Conservation (phyloP, 257 asterid species). For the Apocynum venetum region DNA sequence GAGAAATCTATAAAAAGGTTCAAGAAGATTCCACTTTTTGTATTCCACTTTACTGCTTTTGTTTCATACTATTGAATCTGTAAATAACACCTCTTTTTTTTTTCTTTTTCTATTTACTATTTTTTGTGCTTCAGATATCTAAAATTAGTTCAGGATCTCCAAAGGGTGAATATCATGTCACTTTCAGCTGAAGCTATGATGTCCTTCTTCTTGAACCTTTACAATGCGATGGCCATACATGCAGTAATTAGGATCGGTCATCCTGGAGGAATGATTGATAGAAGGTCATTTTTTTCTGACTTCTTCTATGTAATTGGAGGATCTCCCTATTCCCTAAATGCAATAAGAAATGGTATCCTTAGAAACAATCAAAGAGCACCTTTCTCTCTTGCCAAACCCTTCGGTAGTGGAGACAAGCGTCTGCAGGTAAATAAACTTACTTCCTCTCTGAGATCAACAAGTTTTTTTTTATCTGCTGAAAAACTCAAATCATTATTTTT, state of each 20-base stretch:
- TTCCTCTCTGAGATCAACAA: neutral
- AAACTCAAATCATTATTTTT: no score
- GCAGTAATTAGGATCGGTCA: slow-evolving; percentile 77
- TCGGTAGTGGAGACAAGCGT: slow-evolving; percentile 67
- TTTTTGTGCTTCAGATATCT: slow-evolving; percentile 43
- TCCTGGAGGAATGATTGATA: slow-evolving; percentile 84
- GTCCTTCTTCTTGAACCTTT: slow-evolving; percentile 81
- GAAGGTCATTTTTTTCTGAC: slow-evolving; percentile 69
- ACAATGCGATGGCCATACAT: slow-evolving; percentile 89
- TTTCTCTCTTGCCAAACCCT: slow-evolving; percentile 62
- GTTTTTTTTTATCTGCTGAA: neutral
- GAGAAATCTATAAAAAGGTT: neutral
- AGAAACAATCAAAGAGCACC: slow-evolving; percentile 83
- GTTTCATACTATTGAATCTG: neutral
- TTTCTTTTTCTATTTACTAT: no score
- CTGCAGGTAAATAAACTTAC: slow-evolving; percentile 47
- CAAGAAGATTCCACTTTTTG: no score
- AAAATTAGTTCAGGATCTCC: slow-evolving; percentile 66
- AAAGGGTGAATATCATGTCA: slow-evolving; percentile 52
- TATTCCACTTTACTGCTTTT: neutral
- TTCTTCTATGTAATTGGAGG: slow-evolving; percentile 85
- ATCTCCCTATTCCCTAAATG: slow-evolving; percentile 56
- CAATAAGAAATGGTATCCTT: slow-evolving; percentile 74
- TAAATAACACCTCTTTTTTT: neutral
- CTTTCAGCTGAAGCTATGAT: slow-evolving; percentile 66